Evolutionary conservation across 2,329 filamentous ascomycete species (phyloP), one percentile per base, ranked within the genome.

Genomic region (Colletotrichum spaethianum): DNA sequence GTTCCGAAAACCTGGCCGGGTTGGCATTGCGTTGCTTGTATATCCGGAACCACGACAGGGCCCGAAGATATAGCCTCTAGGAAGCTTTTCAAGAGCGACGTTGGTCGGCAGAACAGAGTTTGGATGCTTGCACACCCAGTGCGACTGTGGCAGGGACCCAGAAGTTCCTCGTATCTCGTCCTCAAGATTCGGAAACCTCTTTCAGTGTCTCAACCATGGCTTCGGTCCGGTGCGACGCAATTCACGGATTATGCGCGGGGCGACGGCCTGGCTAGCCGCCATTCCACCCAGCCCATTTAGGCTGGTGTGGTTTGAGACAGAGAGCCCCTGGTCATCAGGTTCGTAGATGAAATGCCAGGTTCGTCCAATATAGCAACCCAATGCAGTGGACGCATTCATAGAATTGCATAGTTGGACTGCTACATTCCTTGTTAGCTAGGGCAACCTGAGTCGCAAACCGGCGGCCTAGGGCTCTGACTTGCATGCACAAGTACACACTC

Each of bases 401-500:
- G n/a, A 28, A 59, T 26, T 44, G 42, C 28, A 46, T 20, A 28
- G 44, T 48, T 28, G n/a, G 42, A n/a, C n/a, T 36, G 20, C 20
- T 23, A 36, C 31, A 38, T 36, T 31, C 20, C 31, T n/a, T 38
- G 8, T 12, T n/a, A 18, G n/a, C 33, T 28, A 20, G n/a, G 9
- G n/a, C 11, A 36, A 11, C 31, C 42, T 26, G 42, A 20, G 14
- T 18, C 14, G 44, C 23, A 36, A 16, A 48, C 12, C n/a, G 42
- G 42, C 16, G 44, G 28, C 28, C 31, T 2, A 26, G 42, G 44
- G 31, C 23, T 31, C 44, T 50, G 59, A 36, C 26, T 50, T 62
- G 44, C 44, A 62, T 62, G 44, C 44, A 26, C 11, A 62, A 31
- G 23, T 59, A 38, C 31, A 31, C 46, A 50, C 60, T 38, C 60